phyloP scores from a whole-genome alignment of 441 rosid species.

The Croton setiger region DNA sequence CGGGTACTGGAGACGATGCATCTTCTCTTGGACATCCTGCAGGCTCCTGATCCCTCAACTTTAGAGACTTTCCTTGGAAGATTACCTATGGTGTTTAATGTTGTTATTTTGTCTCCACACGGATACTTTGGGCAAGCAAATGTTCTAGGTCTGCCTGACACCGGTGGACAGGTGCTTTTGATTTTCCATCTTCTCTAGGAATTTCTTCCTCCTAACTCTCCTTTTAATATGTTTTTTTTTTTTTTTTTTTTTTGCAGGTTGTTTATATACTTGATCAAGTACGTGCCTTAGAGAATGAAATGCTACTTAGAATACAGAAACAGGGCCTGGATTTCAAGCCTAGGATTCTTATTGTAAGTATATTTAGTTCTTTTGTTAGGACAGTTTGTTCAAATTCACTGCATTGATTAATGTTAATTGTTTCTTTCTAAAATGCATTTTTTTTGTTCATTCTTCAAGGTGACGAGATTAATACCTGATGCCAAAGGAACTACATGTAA shows the following conservation, averaged over 20 bases:
- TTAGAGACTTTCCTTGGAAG: conserved; percentile 94
- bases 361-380: conserved; percentile 6
- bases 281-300: conserved; percentile 88
- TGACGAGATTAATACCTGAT: conserved; percentile 89
- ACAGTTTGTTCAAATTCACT: neutral
- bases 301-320: conserved; percentile 76
- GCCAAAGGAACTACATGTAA: conserved; percentile 93
- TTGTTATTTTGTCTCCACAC: conserved; percentile 91
- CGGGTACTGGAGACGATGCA: conserved; percentile 72
- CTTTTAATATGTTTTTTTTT: neutral
- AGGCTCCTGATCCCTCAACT: conserved; percentile 93
- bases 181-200: conserved; percentile 5
- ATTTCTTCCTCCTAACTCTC: neutral
- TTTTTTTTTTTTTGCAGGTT: conserved; percentile 52
- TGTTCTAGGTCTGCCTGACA: conserved; percentile 97
- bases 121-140: conserved; percentile 99
- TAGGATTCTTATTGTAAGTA: conserved; percentile 81
- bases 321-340: conserved; percentile 89
- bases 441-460: conserved; percentile 39
- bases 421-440: conserved; percentile 12
- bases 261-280: conserved; percentile 98
- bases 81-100: conserved; percentile 89
- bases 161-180: conserved; percentile 92
- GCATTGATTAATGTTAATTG: neutral
- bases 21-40: conserved; percentile 88